A percentile compares a stretch with the other conserved stretches of the same genome.
phyloP scores from a whole-genome alignment of 768 basidiomycete genomes.

The Neoboletus magnificus region DNA sequence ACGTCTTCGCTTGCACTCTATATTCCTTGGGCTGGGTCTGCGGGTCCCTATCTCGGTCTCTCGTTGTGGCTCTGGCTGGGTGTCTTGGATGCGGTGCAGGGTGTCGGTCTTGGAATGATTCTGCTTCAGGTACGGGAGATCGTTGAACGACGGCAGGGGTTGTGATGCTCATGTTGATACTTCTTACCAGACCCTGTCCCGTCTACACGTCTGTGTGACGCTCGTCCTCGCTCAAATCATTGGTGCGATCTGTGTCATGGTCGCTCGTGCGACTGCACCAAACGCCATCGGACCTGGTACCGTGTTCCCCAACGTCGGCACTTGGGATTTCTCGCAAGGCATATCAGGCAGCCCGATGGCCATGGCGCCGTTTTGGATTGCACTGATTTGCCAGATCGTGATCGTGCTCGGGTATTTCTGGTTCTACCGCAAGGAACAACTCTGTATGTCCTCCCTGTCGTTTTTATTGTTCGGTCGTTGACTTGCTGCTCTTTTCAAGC shows the following conservation, averaged over 20 bases:
- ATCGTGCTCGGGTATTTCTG: constrained; percentile 93
- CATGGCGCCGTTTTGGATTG: constrained; percentile 84
- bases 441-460: constrained; percentile 46
- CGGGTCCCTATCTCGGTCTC: constrained; percentile 85
- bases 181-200: constrained; percentile 65
- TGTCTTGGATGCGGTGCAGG: constrained; percentile 90
- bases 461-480: background rate
- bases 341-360: constrained; percentile 78
- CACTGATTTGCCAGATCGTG: constrained; percentile 71
- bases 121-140: constrained; percentile 53
- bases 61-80: constrained; percentile 95
- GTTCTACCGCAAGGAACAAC: constrained; percentile 96
- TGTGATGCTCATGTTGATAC: background rate
- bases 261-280: constrained; percentile 88
- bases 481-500: background rate
- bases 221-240: constrained; percentile 88
- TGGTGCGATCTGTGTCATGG: constrained; percentile 87
- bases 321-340: constrained; percentile 82
- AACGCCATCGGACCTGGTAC: constrained; percentile 84
- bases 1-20: constrained; percentile 91
- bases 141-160: background rate
- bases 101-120: constrained; percentile 92
- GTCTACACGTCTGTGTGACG: constrained; percentile 92
- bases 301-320: constrained; percentile 90
- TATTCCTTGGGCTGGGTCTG: constrained; percentile 86